A percentile compares a stretch with the other conserved stretches of the same genome.
Conservation (phyloP, 1,139 yeast genomes). For the Debaryomyces robertsiae region DNA sequence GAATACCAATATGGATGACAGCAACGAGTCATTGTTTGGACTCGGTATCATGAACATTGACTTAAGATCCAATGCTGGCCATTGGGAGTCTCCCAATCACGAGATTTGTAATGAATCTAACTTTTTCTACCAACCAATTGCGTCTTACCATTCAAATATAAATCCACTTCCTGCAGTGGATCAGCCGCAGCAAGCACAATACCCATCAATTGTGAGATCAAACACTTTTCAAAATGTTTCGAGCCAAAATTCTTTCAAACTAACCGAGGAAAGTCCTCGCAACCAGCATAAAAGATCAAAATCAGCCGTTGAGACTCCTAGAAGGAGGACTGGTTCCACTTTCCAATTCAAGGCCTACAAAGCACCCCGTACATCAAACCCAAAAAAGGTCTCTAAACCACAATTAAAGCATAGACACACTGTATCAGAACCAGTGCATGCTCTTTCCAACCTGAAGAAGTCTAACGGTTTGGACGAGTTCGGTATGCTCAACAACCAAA, state of each 20-base stretch:
- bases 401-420: slow-evolving; percentile 24
- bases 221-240: slow-evolving; percentile 3
- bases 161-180: slow-evolving; percentile 1
- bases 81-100: slow-evolving; percentile 5
- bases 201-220: slow-evolving; percentile 1
- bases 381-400: slow-evolving; percentile 25
- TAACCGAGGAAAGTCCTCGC: slow-evolving; percentile 7
- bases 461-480: slow-evolving; percentile 33
- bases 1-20: slow-evolving; percentile 6
- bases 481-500: slow-evolving; percentile 35
- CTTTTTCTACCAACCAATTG: not conserved
- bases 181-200: slow-evolving; percentile 1
- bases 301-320: slow-evolving; percentile 23
- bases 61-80: slow-evolving; percentile 10
- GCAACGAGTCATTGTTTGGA: slow-evolving; percentile 18
- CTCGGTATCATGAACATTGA: slow-evolving; percentile 30
- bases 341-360: slow-evolving; percentile 44
- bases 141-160: slow-evolving; percentile 11
- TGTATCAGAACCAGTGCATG: slow-evolving; percentile 24
- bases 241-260: slow-evolving; percentile 4
- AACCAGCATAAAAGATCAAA: slow-evolving; percentile 20
- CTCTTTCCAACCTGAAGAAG: slow-evolving; percentile 10
- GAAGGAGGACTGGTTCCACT: slow-evolving; percentile 30
- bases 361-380: slow-evolving; percentile 28
- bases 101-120: not conserved